These are phyloP conservation scores for Sugiyamaella neomexicana DNA, from an alignment of 1,139 yeast species.

Conservation along the genomic window DNA sequence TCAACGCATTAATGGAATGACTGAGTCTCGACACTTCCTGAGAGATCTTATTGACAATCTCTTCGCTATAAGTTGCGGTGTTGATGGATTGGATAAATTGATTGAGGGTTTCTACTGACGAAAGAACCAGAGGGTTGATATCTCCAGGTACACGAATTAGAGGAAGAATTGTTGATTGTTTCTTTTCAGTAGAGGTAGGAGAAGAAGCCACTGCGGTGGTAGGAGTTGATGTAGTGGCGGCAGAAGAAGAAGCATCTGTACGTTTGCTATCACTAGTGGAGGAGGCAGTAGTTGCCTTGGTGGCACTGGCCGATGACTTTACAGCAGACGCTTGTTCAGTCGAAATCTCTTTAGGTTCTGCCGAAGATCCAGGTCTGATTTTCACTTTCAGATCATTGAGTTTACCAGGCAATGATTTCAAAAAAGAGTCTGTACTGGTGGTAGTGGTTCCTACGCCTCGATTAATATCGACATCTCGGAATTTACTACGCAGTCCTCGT, in stretches of 20 bases:
- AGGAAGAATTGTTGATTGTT: constrained; percentile 26
- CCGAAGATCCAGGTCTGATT: constrained; percentile 15
- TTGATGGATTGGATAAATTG: constrained; percentile 54
- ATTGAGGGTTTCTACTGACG: constrained; percentile 54
- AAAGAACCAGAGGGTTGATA: constrained; percentile 50
- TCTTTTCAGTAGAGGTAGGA: constrained; percentile 20
- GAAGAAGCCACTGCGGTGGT: constrained; percentile 17
- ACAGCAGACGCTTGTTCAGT: constrained; percentile 4
- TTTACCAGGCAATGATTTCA: constrained; percentile 4
- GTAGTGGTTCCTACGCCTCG: constrained; percentile 2
- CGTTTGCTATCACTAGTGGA: background rate
- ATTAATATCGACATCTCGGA: constrained; percentile 19
- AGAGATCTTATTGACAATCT: constrained; percentile 34
- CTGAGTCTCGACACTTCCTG: constrained; percentile 35
- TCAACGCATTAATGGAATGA: constrained; percentile 33
- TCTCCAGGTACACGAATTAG: constrained; percentile 36
- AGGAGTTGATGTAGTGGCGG: constrained; percentile 15
- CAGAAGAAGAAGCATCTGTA: constrained; percentile 35
- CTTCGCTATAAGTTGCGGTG: constrained; percentile 39
- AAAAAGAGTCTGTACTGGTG: background rate
- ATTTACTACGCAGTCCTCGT: constrained; percentile 41
- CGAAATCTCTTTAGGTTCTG: constrained; percentile 10
- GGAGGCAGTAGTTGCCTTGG: constrained; percentile 33
- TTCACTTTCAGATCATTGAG: constrained; percentile 7
- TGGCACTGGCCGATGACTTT: background rate